These are phyloP conservation scores for Didymosphaeria variabile DNA, from an alignment of 2,329 filamentous ascomycete species.

Conservation along the genomic window DNA sequence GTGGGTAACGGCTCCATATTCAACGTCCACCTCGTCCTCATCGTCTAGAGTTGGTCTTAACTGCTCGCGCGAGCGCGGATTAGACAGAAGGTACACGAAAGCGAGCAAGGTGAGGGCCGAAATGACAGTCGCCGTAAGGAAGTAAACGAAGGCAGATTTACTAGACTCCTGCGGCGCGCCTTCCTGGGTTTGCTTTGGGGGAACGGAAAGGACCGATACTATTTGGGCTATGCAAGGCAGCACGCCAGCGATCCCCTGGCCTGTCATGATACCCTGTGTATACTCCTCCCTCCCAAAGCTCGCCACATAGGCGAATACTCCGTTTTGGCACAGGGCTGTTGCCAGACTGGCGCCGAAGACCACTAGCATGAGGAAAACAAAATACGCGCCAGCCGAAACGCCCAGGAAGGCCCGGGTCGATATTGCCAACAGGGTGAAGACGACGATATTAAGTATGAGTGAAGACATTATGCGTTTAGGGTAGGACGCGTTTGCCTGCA, in stretches of 20 bases:
- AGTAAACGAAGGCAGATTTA: constrained; percentile 87
- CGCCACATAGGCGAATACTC: constrained; percentile 88
- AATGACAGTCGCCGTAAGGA: constrained; percentile 83
- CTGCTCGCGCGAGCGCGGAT: constrained; percentile 50
- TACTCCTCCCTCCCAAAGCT: constrained; percentile 88
- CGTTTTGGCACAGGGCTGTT: constrained; percentile 89
- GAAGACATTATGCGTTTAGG: constrained; percentile 83
- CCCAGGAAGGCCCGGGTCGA: constrained; percentile 77
- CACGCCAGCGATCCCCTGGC: constrained; percentile 91
- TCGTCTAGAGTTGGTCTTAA: constrained; percentile 32
- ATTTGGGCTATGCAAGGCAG: constrained; percentile 89
- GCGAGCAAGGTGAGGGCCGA: constrained; percentile 74
- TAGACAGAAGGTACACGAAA: constrained; percentile 76
- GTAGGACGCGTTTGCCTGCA: constrained; percentile 86
- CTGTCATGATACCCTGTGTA: constrained; percentile 95
- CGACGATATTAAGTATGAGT: constrained; percentile 77
- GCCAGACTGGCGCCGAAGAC: constrained; percentile 82
- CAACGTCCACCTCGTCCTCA: constrained; percentile 34
- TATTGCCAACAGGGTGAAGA: constrained; percentile 80
- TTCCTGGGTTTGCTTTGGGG: constrained; percentile 52
- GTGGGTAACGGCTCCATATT: constrained; percentile 32
- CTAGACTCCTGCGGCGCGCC: constrained; percentile 55
- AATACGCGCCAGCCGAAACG: constrained; percentile 72
- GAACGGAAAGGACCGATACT: constrained; percentile 76
- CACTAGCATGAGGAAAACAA: constrained; percentile 82